A percentile compares a stretch with the other conserved stretches of the same genome.
Evolutionary conservation across 495 filamentous ascomycete species (phyloP).

Genomic region (Aspergillus asperescens): DNA sequence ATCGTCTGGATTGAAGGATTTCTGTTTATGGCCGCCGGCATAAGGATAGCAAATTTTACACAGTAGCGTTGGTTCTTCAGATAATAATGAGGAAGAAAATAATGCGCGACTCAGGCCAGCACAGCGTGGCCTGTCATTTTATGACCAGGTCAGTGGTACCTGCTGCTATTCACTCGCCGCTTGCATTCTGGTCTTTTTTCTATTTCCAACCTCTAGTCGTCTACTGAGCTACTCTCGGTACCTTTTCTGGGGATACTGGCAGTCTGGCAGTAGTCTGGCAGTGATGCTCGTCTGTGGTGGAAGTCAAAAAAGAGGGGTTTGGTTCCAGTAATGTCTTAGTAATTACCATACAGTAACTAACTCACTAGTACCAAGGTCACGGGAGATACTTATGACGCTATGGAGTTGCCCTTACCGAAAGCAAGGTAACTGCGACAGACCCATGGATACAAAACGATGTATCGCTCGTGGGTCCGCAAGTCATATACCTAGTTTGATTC

Average conservation of each 20-base stretch:
- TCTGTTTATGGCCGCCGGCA: constrained; percentile 26
- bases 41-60: constrained; percentile 14
- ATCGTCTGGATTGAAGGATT: constrained; percentile 14
- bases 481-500: no score
- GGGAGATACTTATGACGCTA: constrained; percentile 12
- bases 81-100: constrained; percentile 7
- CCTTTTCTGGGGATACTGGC: no score
- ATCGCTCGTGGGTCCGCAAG: not conserved
- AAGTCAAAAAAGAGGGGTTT: constrained; percentile 10
- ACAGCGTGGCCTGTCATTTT: not conserved
- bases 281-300: not conserved
- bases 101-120: not conserved
- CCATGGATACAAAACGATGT: not conserved
- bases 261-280: no score
- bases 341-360: constrained; percentile 3
- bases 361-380: not conserved
- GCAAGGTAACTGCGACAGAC: constrained; percentile 9
- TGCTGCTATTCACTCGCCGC: no score
- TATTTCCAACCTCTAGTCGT: no score
- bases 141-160: no score
- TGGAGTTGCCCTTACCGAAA: constrained; percentile 12
- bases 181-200: no score
- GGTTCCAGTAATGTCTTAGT: not conserved
- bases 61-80: constrained; percentile 13
- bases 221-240: no score